Evolutionary conservation across 495 filamentous ascomycete species (phyloP), one percentile per base, ranked within the genome.

Genomic region (Echria macrotheca): DNA sequence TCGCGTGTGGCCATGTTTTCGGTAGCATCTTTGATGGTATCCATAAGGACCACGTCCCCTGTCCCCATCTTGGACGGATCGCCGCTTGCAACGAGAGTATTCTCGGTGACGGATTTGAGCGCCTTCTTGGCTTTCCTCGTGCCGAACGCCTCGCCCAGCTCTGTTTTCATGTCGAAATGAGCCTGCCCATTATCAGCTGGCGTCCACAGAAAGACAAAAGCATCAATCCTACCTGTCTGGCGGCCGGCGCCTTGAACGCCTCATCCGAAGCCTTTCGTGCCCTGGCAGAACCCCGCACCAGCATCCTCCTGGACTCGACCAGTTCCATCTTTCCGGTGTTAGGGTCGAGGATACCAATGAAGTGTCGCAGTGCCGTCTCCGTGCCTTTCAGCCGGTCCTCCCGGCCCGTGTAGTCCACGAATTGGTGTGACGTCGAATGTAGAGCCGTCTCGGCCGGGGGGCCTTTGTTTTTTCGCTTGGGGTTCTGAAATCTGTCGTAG

Each of bases 111-210:
- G 25, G 84, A 82, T 21, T 77, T 78, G 50, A 91, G 81, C 1
- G 85, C 85, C 68, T 95, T 95, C 73, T 86, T 85, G 2, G 94
- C 82, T 70, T 94, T 94, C 71, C 89, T 94, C 26, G 89, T 95
- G 54, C 93, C 94, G 70, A 98, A 98, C 40, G 84, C 82, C 58
- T 88, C 79, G 52, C 89, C 93, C 4, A 98, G 83, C 28, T 81
- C 79, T 36, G 79, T 83, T 52, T 80, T 80, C 60, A 74, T 73
- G 22, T 79, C 76, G 56, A 76, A 69, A 56, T 78, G 72, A 32
- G 72, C 78, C 75, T 80, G 62, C 65, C 57, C 28, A 38, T n/a
- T 12, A 32, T 28, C 43, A 18, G 23, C 11, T 4, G 21, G 14
- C 37, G 35, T 24, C 21, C 3, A n/a, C n/a, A n/a, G n/a, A n/a